Evolutionary conservation across 108 stramenopile genomes (phyloP), one percentile per base, ranked within the genome.

Genomic region (Asterionellopsis glacialis): DNA sequence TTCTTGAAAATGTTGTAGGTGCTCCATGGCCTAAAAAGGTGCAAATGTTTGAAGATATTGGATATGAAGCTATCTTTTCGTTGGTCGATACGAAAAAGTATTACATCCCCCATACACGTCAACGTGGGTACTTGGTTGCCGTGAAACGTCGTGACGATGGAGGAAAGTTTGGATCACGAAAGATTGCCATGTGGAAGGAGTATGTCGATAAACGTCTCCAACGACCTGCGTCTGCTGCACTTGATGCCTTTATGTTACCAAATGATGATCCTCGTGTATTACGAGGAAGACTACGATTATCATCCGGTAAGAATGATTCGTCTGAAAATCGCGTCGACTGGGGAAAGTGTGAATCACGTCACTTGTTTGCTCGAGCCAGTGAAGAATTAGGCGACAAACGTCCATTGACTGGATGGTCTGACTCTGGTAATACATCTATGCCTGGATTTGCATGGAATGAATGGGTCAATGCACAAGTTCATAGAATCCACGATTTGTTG

Each of bases 31-130:
- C 72, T 14, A 68, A 64, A 55, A 77, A 68, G 19, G 65, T 66
- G 23, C 13, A 45, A 23, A 45, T 66, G 7, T 58, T 66, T 26
- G 16, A 59, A 11, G 72, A 72, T 58, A 61, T 69, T 28, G 58
- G 69, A 7, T 83, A 83, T 54, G 63, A 59, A 47, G 67, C 82
- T 9, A 68, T 70, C 18, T 79, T 62, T 13, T 14, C 61, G 23
- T 69, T 67, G 63, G 66, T 84, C n/a, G 83, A 84, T 57, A 81
- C 83, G 15, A 84, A 84, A 50, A 48, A 68, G 1, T 84, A 75
- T 63, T 73, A 74, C 12, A 56, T 84, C 12, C 83, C 83, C 6
- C 83, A 84, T 38, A 84, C 83, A 11, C 66, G 83, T 24, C 23
- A 78, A 23, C 72, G 83, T 11, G 64, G 63, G 14, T 79, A 75